Percentiles rank a stretch among this genome's conserved stretches.
Evolutionary conservation across 768 basidiomycete species (phyloP).

Genomic region (Punctularia strigosozonata): DNA sequence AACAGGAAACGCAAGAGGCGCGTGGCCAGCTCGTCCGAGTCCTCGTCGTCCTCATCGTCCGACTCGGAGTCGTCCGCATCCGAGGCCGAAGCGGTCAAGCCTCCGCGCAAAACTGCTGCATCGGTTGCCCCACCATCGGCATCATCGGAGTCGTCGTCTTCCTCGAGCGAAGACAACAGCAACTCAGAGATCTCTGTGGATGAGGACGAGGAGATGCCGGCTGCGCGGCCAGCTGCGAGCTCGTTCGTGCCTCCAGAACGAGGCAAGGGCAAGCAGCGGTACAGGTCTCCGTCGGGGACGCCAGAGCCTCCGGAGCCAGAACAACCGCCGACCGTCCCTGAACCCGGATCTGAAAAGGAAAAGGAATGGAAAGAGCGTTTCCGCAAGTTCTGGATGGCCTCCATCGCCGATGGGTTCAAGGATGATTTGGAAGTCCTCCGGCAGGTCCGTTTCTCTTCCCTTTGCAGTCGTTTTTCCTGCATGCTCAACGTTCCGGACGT

Average conservation of each 20-base stretch:
- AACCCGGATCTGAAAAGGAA: constrained; percentile 30
- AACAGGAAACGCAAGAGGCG: constrained; percentile 23
- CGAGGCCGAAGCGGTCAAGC: constrained; percentile 3
- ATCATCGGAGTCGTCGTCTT: constrained; percentile 2
- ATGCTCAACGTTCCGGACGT: neutral
- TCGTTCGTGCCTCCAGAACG: neutral
- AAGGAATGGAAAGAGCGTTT: constrained; percentile 53
- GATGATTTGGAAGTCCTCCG: constrained; percentile 78
- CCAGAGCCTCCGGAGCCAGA: constrained; percentile 24
- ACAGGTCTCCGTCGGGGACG: constrained; percentile 18
- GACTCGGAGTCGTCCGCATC: constrained; percentile 9
- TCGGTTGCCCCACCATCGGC: constrained; percentile 6
- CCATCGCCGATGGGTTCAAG: constrained; percentile 70
- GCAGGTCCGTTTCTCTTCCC: constrained; percentile 36
- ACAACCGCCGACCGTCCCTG: constrained; percentile 26
- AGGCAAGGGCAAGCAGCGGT: constrained; percentile 5
- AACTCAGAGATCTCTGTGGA: neutral
- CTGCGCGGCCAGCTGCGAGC: constrained; percentile 1
- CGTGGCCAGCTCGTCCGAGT: constrained; percentile 16
- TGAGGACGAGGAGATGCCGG: constrained; percentile 2
- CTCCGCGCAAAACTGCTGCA: constrained; percentile 3
- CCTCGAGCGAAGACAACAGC: constrained; percentile 10
- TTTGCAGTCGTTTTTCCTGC: constrained; percentile 14
- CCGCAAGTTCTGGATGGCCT: constrained; percentile 79
- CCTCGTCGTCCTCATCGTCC: constrained; percentile 16